Percentiles rank a stretch among this genome's conserved stretches.
These are phyloP conservation scores for Saccharomycopsis sp. DNA, from an alignment of 805 yeast genomes.

Conservation along the genomic window DNA sequence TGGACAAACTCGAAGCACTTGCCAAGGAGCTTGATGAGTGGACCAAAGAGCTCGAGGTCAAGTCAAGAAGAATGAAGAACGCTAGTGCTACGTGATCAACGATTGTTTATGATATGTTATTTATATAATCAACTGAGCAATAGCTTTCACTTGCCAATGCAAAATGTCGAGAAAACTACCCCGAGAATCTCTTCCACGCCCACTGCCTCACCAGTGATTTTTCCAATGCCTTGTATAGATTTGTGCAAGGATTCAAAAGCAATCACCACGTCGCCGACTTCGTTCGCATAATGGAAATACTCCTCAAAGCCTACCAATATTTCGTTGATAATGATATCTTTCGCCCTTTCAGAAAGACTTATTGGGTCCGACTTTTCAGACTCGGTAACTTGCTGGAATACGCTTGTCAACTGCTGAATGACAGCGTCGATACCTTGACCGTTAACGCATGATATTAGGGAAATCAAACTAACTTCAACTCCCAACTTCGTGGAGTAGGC, in stretches of 20 bases:
- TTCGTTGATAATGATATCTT: constrained; percentile 65
- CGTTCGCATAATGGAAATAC: constrained; percentile 39
- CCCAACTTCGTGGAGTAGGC: constrained; percentile 27
- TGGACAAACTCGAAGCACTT: constrained; percentile 36
- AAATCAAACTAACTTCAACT: constrained; percentile 24
- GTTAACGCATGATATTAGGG: constrained; percentile 51
- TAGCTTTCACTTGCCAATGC: constrained; percentile 96
- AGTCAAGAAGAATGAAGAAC: constrained; percentile 26
- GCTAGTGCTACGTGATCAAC: background rate
- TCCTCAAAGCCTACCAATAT: constrained; percentile 68
- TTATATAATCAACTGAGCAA: too few species aligned
- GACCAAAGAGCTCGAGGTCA: constrained; percentile 46
- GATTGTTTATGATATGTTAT: background rate
- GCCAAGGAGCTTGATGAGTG: constrained; percentile 54
- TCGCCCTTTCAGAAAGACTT: constrained; percentile 63
- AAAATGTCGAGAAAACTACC: constrained; percentile 83
- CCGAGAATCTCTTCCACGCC: constrained; percentile 89
- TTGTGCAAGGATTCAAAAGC: constrained; percentile 69
- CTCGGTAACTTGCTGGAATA: constrained; percentile 42
- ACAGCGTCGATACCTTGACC: constrained; percentile 49
- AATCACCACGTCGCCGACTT: constrained; percentile 60
- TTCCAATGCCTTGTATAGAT: constrained; percentile 82
- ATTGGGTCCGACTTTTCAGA: constrained; percentile 54
- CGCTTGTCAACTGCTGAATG: constrained; percentile 31
- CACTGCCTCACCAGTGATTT: constrained; percentile 80